Evolutionary conservation across 2,329 filamentous ascomycete species (phyloP), one percentile per base, ranked within the genome.

Genomic region (Sclerotinia nivalis): DNA sequence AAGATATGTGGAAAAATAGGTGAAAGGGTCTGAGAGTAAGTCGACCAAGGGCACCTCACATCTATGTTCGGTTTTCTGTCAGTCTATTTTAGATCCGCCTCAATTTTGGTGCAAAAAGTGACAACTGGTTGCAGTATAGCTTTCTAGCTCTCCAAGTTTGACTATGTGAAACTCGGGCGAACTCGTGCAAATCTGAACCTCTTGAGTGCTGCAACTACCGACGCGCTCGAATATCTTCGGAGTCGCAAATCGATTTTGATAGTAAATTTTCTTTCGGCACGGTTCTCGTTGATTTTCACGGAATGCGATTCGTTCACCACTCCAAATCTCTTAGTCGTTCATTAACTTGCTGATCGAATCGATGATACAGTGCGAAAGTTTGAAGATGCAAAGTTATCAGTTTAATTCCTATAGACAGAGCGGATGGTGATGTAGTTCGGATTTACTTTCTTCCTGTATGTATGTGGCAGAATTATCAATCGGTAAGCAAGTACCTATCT

Each of bases 391-490:
- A 52, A 52, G 31, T 62, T 47, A 18, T 49, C 22, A 31, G 15
- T n/a, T 50, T 37, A 47, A 25, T 28, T 49, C 34, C 8, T 8
- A n/a, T 52, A 40, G 47, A 15, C 34, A 40, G 4, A 62, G 34
- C n/a, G 49, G n/a, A 64, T 50, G 9, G n/a, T 37, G 20, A 65
- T 65, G 52, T 43, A 20, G 12, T 8, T 40, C 61, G 61, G 61
- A 66, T 55, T 55, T 66, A 45, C 64, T 58, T 56, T 66, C 50
- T 66, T 55, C 40, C 64, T 56, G 37, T 65, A 10, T 56, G 37
- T 65, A 10, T 12, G 2, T 31, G 61, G 61, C 34, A 56, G 50
- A 66, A 66, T n/a, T 43, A 43, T 43, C 40, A 43, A 31, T 66
- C 64, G 50, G 64, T 10, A 34, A 66, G 13, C 31, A 2, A 9